Conservation (phyloP, 2,329 filamentous ascomycete genomes). For the Pestalotiopsis sp. region DNA sequence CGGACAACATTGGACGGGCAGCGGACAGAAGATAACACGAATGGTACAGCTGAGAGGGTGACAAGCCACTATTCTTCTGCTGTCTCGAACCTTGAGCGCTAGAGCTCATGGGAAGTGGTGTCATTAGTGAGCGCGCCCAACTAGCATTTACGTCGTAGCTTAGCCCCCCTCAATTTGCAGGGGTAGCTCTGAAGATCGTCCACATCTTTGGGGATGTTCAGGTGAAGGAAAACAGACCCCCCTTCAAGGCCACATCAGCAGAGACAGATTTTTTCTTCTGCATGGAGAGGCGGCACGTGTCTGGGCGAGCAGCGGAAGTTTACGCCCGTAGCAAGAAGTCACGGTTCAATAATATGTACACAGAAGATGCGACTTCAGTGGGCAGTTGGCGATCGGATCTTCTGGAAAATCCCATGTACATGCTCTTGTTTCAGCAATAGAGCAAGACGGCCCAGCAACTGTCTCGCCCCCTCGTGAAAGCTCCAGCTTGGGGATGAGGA, state of each 20-base stretch:
- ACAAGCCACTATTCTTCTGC: neutral
- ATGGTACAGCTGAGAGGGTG: neutral
- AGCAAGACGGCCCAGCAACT: neutral
- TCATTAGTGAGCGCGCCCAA: slow-evolving; percentile 1
- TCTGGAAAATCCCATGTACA: neutral
- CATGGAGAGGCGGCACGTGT: neutral
- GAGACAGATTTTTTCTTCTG: neutral
- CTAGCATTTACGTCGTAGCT: neutral
- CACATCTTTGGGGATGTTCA: neutral
- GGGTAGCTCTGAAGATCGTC: slow-evolving; percentile 5
- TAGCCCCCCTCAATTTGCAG: slow-evolving; percentile 1
- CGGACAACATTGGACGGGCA: neutral
- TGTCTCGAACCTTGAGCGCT: slow-evolving; percentile 2
- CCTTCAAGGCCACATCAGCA: neutral
- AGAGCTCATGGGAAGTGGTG: neutral
- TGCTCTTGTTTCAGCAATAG: slow-evolving; percentile 4
- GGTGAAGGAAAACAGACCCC: neutral
- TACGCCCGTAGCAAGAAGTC: neutral
- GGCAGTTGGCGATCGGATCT: neutral
- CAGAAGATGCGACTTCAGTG: neutral
- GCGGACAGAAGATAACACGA: neutral
- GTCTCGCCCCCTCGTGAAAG: slow-evolving; percentile 7
- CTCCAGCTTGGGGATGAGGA: slow-evolving; percentile 4
- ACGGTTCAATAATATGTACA: neutral
- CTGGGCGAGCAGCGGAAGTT: neutral